Percentiles rank a stretch among this genome's conserved stretches.
These are phyloP conservation scores for Linaria vulgaris DNA, from an alignment of 257 asterid genomes.

Conservation along the genomic window DNA sequence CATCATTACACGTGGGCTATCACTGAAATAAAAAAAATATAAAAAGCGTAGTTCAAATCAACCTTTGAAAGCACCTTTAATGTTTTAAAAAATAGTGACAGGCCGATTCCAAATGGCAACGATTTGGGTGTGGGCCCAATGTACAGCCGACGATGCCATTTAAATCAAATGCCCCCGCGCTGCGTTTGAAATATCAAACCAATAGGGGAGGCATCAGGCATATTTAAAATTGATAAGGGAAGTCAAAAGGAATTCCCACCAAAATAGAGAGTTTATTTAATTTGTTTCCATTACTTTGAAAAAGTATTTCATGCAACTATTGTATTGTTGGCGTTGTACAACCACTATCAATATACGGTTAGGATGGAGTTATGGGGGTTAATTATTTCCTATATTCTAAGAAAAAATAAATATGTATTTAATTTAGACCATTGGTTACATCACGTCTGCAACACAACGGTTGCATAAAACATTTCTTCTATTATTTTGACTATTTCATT, in stretches of 20 bases:
- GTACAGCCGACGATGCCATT: not conserved
- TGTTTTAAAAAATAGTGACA: conserved; percentile 6
- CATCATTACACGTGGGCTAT: conserved; percentile 32
- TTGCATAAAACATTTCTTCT: no score
- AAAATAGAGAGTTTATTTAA: no score
- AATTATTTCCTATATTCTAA: no score
- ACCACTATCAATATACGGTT: no score
- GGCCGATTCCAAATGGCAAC: conserved; percentile 34
- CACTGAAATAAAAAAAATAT: not conserved
- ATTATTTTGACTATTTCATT: no score
- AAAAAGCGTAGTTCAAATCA: not conserved
- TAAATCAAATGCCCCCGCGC: not conserved
- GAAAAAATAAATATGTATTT: no score
- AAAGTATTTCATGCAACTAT: no score
- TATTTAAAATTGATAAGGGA: not conserved
- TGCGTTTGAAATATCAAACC: not conserved
- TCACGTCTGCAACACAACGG: no score
- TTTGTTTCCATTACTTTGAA: no score
- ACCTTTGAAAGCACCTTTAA: not conserved
- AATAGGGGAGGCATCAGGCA: not conserved
- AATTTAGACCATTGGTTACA: no score
- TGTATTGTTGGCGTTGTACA: no score
- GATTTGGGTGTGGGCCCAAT: conserved; percentile 16
- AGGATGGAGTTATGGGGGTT: no score
- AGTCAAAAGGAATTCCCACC: not conserved